Evolutionary conservation across 805 yeast genomes (phyloP).

Genomic region (Cyberlindnera xylosilytica): DNA sequence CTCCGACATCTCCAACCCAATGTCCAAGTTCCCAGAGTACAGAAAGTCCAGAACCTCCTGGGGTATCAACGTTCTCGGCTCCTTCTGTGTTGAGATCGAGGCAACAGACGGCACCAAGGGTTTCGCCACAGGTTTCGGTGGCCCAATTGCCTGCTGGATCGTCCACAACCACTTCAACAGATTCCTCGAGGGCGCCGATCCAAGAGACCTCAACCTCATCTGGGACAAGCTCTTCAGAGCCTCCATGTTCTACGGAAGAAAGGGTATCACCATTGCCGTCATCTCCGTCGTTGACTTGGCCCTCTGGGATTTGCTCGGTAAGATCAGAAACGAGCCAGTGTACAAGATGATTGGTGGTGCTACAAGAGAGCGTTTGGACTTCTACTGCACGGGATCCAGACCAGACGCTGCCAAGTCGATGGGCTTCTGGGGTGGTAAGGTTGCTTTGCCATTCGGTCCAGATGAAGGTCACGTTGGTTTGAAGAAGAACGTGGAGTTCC

Average conservation of each 20-base stretch:
- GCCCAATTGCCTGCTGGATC: conserved; percentile 49
- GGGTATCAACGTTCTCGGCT: conserved; percentile 51
- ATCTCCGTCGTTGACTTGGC: conserved; percentile 48
- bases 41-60: conserved; percentile 43
- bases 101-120: conserved; percentile 48
- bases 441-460: conserved; percentile 48
- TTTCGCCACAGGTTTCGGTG: conserved; percentile 51
- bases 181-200: conserved; percentile 45
- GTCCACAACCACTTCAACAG: conserved; percentile 44
- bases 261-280: conserved; percentile 46
- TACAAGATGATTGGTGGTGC: conserved; percentile 52
- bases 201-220: conserved; percentile 41
- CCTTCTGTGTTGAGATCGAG: conserved; percentile 46
- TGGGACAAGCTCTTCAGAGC: conserved; percentile 51
- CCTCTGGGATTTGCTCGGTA: conserved; percentile 48
- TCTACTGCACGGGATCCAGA: conserved; percentile 48
- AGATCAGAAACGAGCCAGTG: conserved; percentile 48
- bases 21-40: conserved; percentile 46
- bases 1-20: conserved; percentile 44
- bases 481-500: conserved; percentile 43
- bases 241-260: conserved; percentile 49
- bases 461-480: conserved; percentile 47
- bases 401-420: conserved; percentile 45
- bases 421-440: conserved; percentile 56
- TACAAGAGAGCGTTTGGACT: conserved; percentile 40